Conservation (phyloP, 2,329 filamentous ascomycete species). For the Grosmannia clavigera region DNA sequence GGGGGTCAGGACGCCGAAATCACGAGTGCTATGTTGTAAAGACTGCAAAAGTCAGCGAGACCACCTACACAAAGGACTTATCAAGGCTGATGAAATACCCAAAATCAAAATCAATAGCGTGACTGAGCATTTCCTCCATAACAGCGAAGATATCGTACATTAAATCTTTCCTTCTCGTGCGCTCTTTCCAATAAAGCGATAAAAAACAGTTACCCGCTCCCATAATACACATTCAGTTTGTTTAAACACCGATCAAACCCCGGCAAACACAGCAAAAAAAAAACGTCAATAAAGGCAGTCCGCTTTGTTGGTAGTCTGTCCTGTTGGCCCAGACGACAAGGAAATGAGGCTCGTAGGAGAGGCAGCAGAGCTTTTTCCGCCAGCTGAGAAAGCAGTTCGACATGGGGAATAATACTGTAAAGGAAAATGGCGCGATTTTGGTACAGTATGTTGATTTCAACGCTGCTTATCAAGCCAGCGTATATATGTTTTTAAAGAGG, state of each 20-base stretch:
- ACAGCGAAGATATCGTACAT: background rate
- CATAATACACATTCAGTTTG: background rate
- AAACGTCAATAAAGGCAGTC: background rate
- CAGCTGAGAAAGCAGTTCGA: background rate
- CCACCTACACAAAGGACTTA: background rate
- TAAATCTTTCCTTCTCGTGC: background rate
- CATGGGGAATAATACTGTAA: background rate
- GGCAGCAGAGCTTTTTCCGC: background rate
- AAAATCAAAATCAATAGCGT: background rate
- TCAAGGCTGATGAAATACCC: background rate
- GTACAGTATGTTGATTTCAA: background rate
- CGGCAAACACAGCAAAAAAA: background rate
- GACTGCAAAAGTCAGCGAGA: background rate
- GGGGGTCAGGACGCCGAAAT: background rate
- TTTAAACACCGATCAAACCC: background rate
- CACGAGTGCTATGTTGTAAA: background rate
- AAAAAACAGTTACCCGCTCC: background rate
- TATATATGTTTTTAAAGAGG: background rate
- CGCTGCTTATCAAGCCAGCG: background rate
- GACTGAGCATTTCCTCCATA: background rate
- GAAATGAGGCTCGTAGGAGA: background rate
- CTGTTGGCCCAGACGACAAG: background rate
- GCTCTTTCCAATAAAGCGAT: background rate
- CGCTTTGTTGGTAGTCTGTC: background rate
- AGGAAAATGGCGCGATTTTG: background rate